Evolutionary conservation across 148 eudicot species (phyloP).

Genomic region (Vaccinium vitisidaea): DNA sequence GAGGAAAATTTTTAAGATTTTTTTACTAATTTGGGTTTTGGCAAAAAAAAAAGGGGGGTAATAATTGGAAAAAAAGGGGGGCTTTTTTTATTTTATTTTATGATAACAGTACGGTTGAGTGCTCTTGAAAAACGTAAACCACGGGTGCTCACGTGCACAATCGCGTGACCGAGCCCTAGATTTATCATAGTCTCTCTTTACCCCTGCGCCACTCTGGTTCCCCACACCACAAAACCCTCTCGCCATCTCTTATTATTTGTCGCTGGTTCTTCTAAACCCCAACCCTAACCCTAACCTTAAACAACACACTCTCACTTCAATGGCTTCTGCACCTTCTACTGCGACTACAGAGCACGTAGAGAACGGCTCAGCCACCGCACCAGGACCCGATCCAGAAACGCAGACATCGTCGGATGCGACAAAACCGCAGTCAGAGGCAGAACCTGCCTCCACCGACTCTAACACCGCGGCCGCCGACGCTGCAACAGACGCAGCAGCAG

Average conservation of each 20-base stretch:
- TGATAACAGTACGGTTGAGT: no score
- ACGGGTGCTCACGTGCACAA: not conserved
- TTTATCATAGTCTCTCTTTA: not conserved
- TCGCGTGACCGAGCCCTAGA: not conserved
- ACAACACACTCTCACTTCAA: not conserved
- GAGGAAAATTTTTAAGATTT: no score
- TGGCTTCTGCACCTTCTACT: conserved; percentile 16
- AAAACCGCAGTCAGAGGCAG: not conserved
- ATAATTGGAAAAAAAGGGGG: no score
- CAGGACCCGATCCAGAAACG: not conserved
- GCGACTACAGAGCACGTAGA: conserved; percentile 11
- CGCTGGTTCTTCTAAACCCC: not conserved
- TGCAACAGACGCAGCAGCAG: not conserved
- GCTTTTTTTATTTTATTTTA: no score
- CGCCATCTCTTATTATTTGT: not conserved
- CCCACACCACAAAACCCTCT: not conserved
- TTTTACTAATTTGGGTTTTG: no score
- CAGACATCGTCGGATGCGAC: not conserved
- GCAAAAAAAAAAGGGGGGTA: no score
- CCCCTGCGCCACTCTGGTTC: not conserved
- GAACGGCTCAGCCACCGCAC: conserved; percentile 22
- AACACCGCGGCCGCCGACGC: not conserved
- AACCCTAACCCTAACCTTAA: not conserved
- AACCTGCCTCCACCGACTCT: not conserved
- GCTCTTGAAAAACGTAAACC: no score